Evolutionary conservation across 768 basidiomycete species (phyloP), one percentile per base, ranked within the genome.

Genomic region (Boletus reticuloceps): DNA sequence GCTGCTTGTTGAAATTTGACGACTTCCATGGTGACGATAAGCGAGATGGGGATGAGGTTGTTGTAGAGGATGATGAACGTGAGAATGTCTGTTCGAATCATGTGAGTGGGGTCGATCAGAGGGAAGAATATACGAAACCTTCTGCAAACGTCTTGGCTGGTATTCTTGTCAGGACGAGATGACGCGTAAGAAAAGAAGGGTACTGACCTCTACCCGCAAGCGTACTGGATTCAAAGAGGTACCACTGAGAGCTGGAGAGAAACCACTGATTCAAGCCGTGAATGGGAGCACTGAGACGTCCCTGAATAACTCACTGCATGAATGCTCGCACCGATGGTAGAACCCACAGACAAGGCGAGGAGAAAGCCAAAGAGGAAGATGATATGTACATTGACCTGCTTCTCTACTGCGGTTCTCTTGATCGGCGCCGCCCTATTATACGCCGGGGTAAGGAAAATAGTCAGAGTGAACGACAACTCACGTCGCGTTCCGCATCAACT

Each of bases 41-140:
- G 86, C 53, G 96, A 98, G 65, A 99, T 99, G 5, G 96, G 96
- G 57, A 99, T 98, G 63, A 99, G 81, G 75, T 98, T 99, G 77
- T 98, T 98, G 79, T 98, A 98, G 39, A 98, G 80, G 71, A 99
- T 96, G 72, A 98, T 91, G 77, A 98, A 99, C 11, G 97, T 98
- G 38, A 99, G 80, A 54, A 98, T 93, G 70, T 99, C 96, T 92
- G 62, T 54, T 2, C 12, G 8, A 56, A 56, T 58, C 46, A 49
- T 53, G 51, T 51, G 38, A 62, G 63, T 14, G 11, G 8, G 14
- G 36, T 42, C n/a, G 22, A 45, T 41, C 27, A 20, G 20, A 29
- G 40, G 36, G 29, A 22, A 16, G 12, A 55, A 39, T 20, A 32
- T 19, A 51, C 25, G 69, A 40, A n/a, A 89, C 89, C 91, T 82